phyloP scores from a whole-genome alignment of 352 stramenopile species.

The Phytophthora hibernalis region DNA sequence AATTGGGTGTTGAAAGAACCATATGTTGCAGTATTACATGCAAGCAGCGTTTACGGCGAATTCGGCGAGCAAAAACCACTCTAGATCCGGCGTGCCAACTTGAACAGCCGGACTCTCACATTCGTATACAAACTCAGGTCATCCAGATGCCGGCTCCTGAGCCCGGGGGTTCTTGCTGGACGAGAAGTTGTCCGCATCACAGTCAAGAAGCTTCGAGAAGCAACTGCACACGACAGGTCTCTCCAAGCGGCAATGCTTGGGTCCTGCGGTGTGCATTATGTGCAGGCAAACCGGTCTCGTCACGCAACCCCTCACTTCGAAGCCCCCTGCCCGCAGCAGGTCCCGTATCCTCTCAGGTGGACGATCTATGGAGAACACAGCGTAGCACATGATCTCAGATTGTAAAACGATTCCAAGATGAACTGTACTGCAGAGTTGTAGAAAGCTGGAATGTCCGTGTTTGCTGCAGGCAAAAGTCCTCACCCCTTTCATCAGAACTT shows the following conservation, averaged over 20 bases:
- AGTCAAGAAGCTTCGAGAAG: conserved; percentile 1
- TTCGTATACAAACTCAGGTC: conserved; percentile 5
- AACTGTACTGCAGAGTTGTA: background rate
- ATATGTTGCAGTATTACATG: background rate
- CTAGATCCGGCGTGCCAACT: background rate
- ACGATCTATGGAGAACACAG: conserved; percentile 21
- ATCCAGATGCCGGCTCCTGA: conserved; percentile 17
- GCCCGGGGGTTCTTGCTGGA: background rate
- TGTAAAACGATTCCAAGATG: conserved; percentile 1
- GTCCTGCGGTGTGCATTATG: background rate
- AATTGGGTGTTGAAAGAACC: too few species aligned
- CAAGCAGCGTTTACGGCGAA: too few species aligned
- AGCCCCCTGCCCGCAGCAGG: background rate
- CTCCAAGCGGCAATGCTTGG: background rate
- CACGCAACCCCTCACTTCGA: background rate
- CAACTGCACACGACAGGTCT: background rate
- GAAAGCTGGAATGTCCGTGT: background rate
- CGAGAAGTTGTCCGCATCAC: background rate
- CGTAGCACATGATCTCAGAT: conserved; percentile 14
- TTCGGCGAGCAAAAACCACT: background rate
- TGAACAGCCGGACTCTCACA: background rate
- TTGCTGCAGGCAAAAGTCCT: background rate
- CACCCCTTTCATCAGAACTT: background rate
- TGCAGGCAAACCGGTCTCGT: conserved; percentile 5
- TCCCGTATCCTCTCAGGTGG: background rate